Evolutionary conservation across 1,284 basidiomycete species (phyloP).

Genomic region (Rhodotorula mucilaginosa): DNA sequence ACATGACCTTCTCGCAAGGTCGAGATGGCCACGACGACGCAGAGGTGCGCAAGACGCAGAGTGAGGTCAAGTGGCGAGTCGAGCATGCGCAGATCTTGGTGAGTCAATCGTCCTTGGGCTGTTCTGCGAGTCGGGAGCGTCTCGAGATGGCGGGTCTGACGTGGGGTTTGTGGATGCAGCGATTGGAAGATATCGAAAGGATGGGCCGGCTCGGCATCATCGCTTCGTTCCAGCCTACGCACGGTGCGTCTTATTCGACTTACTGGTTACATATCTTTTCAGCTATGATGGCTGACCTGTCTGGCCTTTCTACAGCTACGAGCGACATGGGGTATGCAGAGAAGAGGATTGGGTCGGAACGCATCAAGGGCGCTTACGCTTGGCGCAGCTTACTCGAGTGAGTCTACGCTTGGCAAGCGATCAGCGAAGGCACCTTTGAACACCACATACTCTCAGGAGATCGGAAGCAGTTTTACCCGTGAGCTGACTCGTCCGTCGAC

Average conservation of each 20-base stretch:
- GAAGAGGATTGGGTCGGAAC: constrained; percentile 67
- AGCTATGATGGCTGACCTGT: background rate
- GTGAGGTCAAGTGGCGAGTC: constrained; percentile 64
- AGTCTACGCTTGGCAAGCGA: constrained; percentile 40
- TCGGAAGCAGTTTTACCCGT: no score
- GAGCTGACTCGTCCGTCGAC: background rate
- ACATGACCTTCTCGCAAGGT: constrained; percentile 45
- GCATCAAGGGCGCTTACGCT: constrained; percentile 82
- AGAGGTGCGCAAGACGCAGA: constrained; percentile 14
- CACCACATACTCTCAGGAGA: no score
- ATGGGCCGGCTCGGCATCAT: constrained; percentile 76
- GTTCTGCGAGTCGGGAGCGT: background rate
- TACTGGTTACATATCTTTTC: no score
- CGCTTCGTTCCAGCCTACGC: constrained; percentile 87
- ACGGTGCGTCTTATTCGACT: constrained; percentile 52
- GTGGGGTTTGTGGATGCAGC: constrained; percentile 39
- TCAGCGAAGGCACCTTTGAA: background rate
- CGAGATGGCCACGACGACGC: background rate
- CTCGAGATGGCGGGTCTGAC: background rate
- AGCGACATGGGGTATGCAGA: constrained; percentile 92
- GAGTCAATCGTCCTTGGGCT: background rate
- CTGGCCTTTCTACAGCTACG: constrained; percentile 49
- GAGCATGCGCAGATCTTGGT: constrained; percentile 86
- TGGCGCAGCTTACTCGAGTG: constrained; percentile 74
- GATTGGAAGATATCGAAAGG: constrained; percentile 64